phyloP scores from a whole-genome alignment of 2,329 filamentous ascomycete genomes.

The Alternaria atra region DNA sequence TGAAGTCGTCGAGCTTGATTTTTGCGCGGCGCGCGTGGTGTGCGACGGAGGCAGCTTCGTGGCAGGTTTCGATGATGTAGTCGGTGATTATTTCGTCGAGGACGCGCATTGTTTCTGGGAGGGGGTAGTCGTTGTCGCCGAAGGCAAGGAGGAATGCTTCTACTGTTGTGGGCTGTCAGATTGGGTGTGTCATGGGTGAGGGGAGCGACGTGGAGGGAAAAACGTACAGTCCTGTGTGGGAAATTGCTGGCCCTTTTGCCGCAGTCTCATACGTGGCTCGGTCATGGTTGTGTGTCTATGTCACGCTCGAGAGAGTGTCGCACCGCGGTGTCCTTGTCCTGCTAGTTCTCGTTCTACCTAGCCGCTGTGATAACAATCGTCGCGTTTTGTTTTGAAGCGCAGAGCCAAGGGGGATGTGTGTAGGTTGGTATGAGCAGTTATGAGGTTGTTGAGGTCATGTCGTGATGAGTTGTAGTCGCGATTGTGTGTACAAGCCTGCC shows the following conservation, averaged over 20 bases:
- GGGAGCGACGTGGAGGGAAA: background rate
- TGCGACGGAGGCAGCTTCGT: constrained; percentile 85
- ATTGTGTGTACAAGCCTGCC: background rate
- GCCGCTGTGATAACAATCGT: fast-evolving
- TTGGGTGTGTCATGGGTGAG: background rate
- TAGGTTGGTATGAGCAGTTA: background rate
- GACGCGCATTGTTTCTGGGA: constrained; percentile 83
- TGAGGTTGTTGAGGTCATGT: background rate
- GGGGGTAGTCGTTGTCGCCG: constrained; percentile 79
- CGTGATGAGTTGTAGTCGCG: constrained; percentile 1
- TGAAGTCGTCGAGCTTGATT: constrained; percentile 98
- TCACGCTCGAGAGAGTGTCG: background rate
- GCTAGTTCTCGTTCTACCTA: fast-evolving
- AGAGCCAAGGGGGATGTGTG: background rate
- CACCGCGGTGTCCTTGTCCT: background rate
- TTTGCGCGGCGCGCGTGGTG: constrained; percentile 90
- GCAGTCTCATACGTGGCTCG: constrained; percentile 59
- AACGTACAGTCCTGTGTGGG: constrained; percentile 52
- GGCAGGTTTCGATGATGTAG: constrained; percentile 89
- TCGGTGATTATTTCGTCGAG: constrained; percentile 97
- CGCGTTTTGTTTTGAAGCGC: background rate
- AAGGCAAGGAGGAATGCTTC: constrained; percentile 79
- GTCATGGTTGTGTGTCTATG: constrained; percentile 49
- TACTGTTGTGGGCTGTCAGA: constrained; percentile 57
- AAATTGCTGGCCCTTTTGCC: constrained; percentile 60